Base-by-base conservation (phyloP, 2,329 filamentous ascomycete genomes). In the Ustilaginoidea virens region DNA sequence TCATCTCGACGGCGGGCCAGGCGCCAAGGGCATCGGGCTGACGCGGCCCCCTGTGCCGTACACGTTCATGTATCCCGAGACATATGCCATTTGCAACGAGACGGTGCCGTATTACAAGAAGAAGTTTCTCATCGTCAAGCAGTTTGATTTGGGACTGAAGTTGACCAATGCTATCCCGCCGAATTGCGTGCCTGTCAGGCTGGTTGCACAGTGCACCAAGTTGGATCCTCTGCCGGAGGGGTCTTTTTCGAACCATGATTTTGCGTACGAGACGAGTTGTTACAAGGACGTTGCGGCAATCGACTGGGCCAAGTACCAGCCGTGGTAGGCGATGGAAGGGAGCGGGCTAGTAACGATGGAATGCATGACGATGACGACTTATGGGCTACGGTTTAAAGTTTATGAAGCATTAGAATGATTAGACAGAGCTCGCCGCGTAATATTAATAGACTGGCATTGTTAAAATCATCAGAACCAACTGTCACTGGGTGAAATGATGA, bases 181-280 rank as follows among this genome's bases (percentile, higher is more conserved):
- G 23, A 50, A 45, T 3, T 68, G 63, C 34, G 55, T 49, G 2
- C 45, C 53, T 6, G 45, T 67, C 22, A 46, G 41, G 7, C 41
- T 67, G 27, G 36, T 65, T 11, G 55, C 61, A 7, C 46, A 61
- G 41, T 66, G 62, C 28, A 49, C 52, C 2, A 28, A 28, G 0
- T 39, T 64, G 22, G 39, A 51, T 9, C 43, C 44, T 10, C 34
- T 60, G 14, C 51, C 55, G 0, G 40, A 42, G 22, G 52, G 48
- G 2, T 51, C 51, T 10, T 36, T 43, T 12, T 41, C 50, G 2
- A 59, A 46, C 30, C 58, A 66, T 36, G 41, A 56, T 17, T 56
- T 49, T 38, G 55, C 51, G 0, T 42, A 48, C 9, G 35, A 38
- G 4, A 49, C 52, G 2, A 41, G 43, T 23, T 66, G 62, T 39